A percentile compares a stretch with the other conserved stretches of the same genome.
These are phyloP conservation scores for Mycocentrospora acerina DNA, from an alignment of 2,329 filamentous ascomycete species.

Conservation along the genomic window DNA sequence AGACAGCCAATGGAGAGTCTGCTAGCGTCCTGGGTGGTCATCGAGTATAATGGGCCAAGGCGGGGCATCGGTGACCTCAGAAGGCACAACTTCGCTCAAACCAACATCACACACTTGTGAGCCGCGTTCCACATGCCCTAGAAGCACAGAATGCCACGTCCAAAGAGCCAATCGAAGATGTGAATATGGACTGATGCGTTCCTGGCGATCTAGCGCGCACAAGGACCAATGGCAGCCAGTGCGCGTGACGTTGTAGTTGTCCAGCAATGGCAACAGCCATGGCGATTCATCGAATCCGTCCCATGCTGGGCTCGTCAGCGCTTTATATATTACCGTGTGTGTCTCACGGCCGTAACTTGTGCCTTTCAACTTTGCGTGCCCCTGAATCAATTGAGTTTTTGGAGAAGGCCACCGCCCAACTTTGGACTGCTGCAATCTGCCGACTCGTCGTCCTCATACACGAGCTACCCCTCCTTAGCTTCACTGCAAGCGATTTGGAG, in stretches of 20 bases:
- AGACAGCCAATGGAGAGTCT: constrained; percentile 1
- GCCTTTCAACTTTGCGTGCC: constrained; percentile 10
- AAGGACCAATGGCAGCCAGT: constrained; percentile 15
- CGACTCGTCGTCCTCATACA: constrained; percentile 30
- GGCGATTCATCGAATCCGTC: constrained; percentile 25
- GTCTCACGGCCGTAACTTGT: constrained; percentile 14
- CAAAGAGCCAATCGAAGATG: constrained; percentile 6
- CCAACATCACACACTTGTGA: constrained; percentile 1
- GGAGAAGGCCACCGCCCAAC: constrained; percentile 28
- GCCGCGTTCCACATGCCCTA: constrained; percentile 6
- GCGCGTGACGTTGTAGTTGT: constrained; percentile 37
- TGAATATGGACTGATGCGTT: constrained; percentile 14
- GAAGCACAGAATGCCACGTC: constrained; percentile 7
- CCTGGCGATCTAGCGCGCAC: constrained; percentile 26
- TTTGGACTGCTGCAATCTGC: constrained; percentile 27
- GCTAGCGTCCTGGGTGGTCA: constrained; percentile 7
- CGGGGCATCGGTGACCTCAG: no score
- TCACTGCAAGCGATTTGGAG: constrained; percentile 9
- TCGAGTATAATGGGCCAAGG: no score
- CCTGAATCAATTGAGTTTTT: constrained; percentile 21
- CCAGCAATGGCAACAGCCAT: constrained; percentile 24
- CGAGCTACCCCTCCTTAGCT: constrained; percentile 35
- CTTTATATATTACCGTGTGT: constrained; percentile 10
- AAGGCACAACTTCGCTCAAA: not conserved
- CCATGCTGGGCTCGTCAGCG: constrained; percentile 13